Conservation (phyloP, 441 rosid genomes). For the Euphorbia corollata region DNA sequence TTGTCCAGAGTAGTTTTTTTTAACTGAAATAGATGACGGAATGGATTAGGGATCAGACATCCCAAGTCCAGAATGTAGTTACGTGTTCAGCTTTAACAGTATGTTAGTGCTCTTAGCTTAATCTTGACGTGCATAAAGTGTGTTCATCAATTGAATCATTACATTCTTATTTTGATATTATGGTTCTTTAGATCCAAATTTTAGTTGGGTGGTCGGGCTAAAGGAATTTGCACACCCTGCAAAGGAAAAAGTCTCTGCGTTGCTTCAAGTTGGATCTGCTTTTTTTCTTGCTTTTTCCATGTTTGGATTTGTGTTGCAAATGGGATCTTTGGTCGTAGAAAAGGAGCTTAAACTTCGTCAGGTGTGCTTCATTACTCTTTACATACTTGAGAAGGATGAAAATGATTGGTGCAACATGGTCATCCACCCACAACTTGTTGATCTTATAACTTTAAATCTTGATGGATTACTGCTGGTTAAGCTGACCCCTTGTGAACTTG, state of each 20-base stretch:
- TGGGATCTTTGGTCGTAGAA: slow-evolving; percentile 62
- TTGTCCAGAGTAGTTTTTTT: neutral
- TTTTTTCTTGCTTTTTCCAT: slow-evolving; percentile 85
- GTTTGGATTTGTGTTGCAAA: slow-evolving; percentile 84
- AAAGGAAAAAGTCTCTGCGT: slow-evolving; percentile 22
- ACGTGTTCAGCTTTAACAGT: neutral
- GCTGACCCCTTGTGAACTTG: too few relatives aligned
- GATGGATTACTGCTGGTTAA: too few relatives aligned
- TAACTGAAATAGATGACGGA: too few relatives aligned
- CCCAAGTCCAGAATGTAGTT: too few relatives aligned
- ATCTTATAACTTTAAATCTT: neutral
- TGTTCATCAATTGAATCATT: neutral
- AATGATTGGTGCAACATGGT: neutral
- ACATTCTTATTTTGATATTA: slow-evolving; percentile 7
- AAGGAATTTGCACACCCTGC: slow-evolving; percentile 80
- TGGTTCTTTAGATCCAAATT: slow-evolving; percentile 45
- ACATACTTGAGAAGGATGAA: slow-evolving; percentile 8
- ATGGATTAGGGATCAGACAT: too few relatives aligned
- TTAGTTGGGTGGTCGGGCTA: slow-evolving; percentile 63
- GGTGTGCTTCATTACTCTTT: slow-evolving; percentile 32
- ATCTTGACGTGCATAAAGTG: neutral
- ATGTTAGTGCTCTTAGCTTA: neutral
- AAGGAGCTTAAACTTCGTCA: slow-evolving; percentile 96
- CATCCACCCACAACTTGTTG: neutral
- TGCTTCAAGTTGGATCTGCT: slow-evolving; percentile 47